A percentile compares a stretch with the other conserved stretches of the same genome.
These are phyloP conservation scores for Candida schatavii DNA, from an alignment of 805 yeast species.

Conservation along the genomic window DNA sequence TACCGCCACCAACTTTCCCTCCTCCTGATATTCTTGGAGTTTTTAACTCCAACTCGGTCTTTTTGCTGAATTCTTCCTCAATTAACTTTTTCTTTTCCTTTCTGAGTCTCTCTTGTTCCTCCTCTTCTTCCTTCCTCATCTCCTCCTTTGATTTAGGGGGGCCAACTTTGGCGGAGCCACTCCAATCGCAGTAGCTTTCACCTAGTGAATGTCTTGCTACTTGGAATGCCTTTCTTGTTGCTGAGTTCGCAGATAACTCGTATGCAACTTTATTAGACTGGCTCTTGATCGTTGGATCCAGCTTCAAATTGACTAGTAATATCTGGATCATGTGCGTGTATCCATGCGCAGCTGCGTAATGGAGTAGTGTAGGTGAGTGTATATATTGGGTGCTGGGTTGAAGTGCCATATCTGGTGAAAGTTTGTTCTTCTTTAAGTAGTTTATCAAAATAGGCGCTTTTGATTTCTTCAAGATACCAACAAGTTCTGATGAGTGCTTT, in stretches of 20 bases:
- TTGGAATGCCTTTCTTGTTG: slow-evolving; percentile 58
- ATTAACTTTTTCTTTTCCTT: slow-evolving; percentile 39
- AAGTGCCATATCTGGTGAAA: slow-evolving; percentile 52
- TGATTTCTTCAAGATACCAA: slow-evolving; percentile 62
- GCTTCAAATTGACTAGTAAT: slow-evolving; percentile 60
- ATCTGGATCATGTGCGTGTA: slow-evolving; percentile 63
- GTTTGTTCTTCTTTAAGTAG: slow-evolving; percentile 56
- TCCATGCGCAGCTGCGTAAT: slow-evolving; percentile 71
- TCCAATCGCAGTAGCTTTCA: slow-evolving; percentile 72
- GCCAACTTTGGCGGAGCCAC: slow-evolving; percentile 58
- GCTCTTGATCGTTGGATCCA: slow-evolving; percentile 63
- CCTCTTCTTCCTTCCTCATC: slow-evolving; percentile 39
- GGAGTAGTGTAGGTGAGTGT: slow-evolving; percentile 70
- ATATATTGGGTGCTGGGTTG: slow-evolving; percentile 53
- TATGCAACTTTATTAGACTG: slow-evolving; percentile 60
- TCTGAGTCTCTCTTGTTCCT: slow-evolving; percentile 33
- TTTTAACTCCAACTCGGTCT: slow-evolving; percentile 38
- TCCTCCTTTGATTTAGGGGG: slow-evolving; percentile 57
- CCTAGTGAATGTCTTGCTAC: slow-evolving; percentile 66
- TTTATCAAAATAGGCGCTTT: slow-evolving; percentile 71
- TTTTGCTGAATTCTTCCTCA: slow-evolving; percentile 42
- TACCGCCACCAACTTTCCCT: slow-evolving; percentile 29
- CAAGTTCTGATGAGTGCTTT: slow-evolving; percentile 54
- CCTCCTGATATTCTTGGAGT: slow-evolving; percentile 28
- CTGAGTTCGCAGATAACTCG: slow-evolving; percentile 54